These are phyloP conservation scores for Suhomyces vadensis DNA, from an alignment of 805 yeast species.

Conservation along the genomic window DNA sequence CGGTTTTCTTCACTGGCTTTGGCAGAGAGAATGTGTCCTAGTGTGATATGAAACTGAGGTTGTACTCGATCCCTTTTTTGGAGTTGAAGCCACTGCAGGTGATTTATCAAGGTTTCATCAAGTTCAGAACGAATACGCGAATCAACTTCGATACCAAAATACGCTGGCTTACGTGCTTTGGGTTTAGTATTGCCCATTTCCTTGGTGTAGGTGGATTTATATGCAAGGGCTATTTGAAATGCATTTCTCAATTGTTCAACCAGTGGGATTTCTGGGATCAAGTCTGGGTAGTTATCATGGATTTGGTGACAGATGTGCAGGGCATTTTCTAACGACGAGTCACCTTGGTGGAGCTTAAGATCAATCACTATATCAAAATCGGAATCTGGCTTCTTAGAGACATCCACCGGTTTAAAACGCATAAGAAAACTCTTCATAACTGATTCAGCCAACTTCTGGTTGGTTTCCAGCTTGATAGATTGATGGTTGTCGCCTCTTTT, in stretches of 20 bases:
- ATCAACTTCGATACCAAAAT: constrained; percentile 45
- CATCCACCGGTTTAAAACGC: constrained; percentile 63
- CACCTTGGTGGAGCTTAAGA: constrained; percentile 40
- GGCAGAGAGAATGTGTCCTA: constrained; percentile 45
- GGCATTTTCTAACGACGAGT: constrained; percentile 19
- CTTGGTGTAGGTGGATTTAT: constrained; percentile 50
- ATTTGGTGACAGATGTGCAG: constrained; percentile 24
- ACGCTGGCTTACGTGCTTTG: constrained; percentile 33
- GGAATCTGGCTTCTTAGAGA: constrained; percentile 55
- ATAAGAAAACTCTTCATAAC: constrained; percentile 75
- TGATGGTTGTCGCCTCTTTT: constrained; percentile 87
- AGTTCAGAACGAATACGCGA: background rate
- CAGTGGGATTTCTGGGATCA: constrained; percentile 27
- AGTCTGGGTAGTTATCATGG: constrained; percentile 40
- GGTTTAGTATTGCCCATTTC: constrained; percentile 24
- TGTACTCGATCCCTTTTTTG: constrained; percentile 44
- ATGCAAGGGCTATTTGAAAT: constrained; percentile 51
- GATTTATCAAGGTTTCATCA: background rate
- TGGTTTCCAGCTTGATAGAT: constrained; percentile 60
- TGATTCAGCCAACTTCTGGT: constrained; percentile 49
- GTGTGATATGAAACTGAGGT: constrained; percentile 63
- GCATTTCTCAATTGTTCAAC: constrained; percentile 46
- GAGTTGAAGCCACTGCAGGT: constrained; percentile 23
- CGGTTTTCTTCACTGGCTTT: constrained; percentile 14
- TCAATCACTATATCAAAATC: constrained; percentile 66